Base-by-base conservation (phyloP, 805 yeast genomes). In the Cyberlindnera samutprakarnensis region DNA sequence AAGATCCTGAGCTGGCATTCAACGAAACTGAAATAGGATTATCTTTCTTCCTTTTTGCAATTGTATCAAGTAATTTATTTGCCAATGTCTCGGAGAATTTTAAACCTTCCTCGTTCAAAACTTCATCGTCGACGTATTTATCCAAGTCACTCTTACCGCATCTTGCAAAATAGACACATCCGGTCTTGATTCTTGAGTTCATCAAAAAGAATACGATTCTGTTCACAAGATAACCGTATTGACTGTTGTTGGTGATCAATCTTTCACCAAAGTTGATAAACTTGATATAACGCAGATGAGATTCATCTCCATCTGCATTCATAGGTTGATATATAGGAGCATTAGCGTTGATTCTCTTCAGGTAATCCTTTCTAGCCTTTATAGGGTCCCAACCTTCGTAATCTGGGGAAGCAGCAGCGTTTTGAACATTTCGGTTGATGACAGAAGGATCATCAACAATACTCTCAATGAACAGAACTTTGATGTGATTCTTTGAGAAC, bases 141-240 rank as follows among this genome's bases (percentile, higher is more conserved):
- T 63, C 66, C 16, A 56, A 44, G 30, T 54, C 57, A 31, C 67
- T 57, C 30, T 66, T 61, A 9, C 80, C 75, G 55, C 92, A 83
- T 39, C 94, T 64, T 1, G 97, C 96, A 61, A 92, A 87, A 56
- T 77, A 92, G n/a, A 92, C 85, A 18, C 88, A 76, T 0, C 97
- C 96, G 31, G 75, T 68, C 53, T 86, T 85, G 49, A 86, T 81
- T 44, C 90, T 73, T 10, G 92, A 70, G 60, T 92, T 92, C 86
- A 92, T 84, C 53, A 92, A 65, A 56, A 85, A 92, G 55, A 85
- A 86, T 17, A 92, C 87, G 31, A 92, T 92, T 51, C 92, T 81
- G 53, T 90, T 86, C 38, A 86, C 77, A 54, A 92, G 66, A 55
- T 90, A 92, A 13, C 96, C 96, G 48, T 85, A 74, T 42, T 81